Conservation (phyloP, 805 yeast species). For the Suhomyces tanzawaensis region DNA sequence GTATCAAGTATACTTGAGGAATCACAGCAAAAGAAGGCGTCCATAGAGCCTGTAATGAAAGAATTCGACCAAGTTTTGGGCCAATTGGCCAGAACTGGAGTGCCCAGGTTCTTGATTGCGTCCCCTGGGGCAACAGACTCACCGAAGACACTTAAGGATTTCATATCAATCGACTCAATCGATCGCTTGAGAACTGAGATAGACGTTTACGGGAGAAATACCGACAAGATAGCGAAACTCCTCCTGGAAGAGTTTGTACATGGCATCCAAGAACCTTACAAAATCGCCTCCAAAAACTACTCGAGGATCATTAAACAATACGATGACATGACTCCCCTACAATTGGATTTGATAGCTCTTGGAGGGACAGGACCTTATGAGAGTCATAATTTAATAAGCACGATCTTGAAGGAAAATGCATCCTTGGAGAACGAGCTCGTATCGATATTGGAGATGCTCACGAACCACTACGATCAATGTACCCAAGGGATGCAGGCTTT, state of each 20-base stretch:
- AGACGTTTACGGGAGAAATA: conserved; percentile 25
- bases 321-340: conserved; percentile 20
- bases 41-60: conserved; percentile 21
- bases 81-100: conserved; percentile 23
- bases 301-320: conserved; percentile 14
- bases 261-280: conserved; percentile 13
- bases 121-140: conserved; percentile 2
- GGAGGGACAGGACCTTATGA: conserved; percentile 9
- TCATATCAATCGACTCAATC: conserved; percentile 35
- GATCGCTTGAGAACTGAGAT: conserved; percentile 24
- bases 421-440: conserved; percentile 69
- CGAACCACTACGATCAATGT: conserved; percentile 84
- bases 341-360: conserved; percentile 11
- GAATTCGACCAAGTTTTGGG: conserved; percentile 24
- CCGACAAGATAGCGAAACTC: conserved; percentile 18
- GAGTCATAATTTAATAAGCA: conserved; percentile 18
- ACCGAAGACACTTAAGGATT: conserved; percentile 23
- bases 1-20: conserved; percentile 1
- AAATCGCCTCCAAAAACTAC: conserved; percentile 13
- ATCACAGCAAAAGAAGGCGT: conserved; percentile 1
- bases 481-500: conserved; percentile 43
- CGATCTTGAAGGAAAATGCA: conserved; percentile 40
- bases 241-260: conserved; percentile 3
- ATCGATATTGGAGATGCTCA: conserved; percentile 61
- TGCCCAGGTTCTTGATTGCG: conserved; percentile 25